A percentile compares a stretch with the other conserved stretches of the same genome.
These are phyloP conservation scores for Piper longum DNA, from an alignment of 164 flowering plant genomes.

Conservation along the genomic window DNA sequence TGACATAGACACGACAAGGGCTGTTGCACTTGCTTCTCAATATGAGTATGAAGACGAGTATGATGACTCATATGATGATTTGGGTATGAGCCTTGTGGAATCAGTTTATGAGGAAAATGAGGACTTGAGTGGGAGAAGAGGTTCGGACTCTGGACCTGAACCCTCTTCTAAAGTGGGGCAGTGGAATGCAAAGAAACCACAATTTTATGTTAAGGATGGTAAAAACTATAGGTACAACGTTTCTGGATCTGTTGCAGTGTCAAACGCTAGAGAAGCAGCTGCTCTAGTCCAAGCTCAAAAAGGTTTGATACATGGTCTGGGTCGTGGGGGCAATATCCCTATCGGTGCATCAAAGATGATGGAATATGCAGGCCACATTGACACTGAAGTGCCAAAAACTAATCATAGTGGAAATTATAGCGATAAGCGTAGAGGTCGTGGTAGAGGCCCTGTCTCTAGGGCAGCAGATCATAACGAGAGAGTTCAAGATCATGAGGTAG, in stretches of 20 bases:
- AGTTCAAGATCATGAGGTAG: background rate
- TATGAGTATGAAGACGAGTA: slow-evolving; percentile 95
- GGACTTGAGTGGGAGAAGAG: slow-evolving; percentile 28
- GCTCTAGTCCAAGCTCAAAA: slow-evolving; percentile 44
- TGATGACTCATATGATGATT: slow-evolving; percentile 93
- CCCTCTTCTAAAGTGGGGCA: slow-evolving; percentile 34
- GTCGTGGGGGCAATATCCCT: slow-evolving; percentile 84
- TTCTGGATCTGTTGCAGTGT: slow-evolving; percentile 64
- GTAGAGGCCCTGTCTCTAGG: slow-evolving; percentile 28
- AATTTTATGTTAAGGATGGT: slow-evolving; percentile 91
- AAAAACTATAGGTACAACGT: slow-evolving; percentile 95
- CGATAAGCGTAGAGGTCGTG: slow-evolving; percentile 29
- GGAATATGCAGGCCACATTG: slow-evolving; percentile 8
- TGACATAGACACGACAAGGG: slow-evolving; percentile 26
- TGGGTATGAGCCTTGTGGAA: slow-evolving; percentile 69
- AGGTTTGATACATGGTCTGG: slow-evolving; percentile 76
- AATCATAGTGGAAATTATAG: slow-evolving; percentile 23
- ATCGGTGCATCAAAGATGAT: slow-evolving; percentile 45
- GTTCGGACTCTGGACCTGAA: slow-evolving; percentile 18
- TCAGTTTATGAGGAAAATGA: slow-evolving; percentile 56
- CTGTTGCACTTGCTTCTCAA: slow-evolving; percentile 42
- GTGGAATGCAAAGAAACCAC: slow-evolving; percentile 64
- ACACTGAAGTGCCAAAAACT: slow-evolving; percentile 17
- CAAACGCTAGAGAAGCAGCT: slow-evolving; percentile 57
- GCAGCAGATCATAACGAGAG: background rate